Base-by-base conservation (phyloP, 1,284 basidiomycete genomes). In the Ustilago lituana region DNA sequence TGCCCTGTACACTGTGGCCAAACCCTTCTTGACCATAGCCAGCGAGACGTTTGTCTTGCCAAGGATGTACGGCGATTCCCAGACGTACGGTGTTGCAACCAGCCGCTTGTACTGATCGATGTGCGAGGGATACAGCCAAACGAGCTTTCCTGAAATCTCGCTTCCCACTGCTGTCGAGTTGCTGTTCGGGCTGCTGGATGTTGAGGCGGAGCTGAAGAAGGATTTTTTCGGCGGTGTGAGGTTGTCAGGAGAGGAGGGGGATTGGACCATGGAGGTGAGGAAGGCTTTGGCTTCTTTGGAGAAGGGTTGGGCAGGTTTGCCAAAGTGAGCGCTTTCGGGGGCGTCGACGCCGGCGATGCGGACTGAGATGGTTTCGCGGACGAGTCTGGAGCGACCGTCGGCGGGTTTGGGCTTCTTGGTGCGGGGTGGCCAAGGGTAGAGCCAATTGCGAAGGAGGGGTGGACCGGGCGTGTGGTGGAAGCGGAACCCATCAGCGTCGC, bases 401-500 rank as follows among this genome's bases (percentile, higher is more conserved):
- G 52, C 51, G 10, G 47, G 27, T 45, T 40, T 53, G 45, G 31
- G 51, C 46, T 23, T 51, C 37, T 33, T 60, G 19, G 33, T 60
- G 48, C 38, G 56, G n/a, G 32, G 62, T 17, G 65, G 65, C 65
- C 65, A 68, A 0, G 59, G 60, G 33, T 70, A 67, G 19, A 78
- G 32, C 29, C 57, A 52, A 37, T 55, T 38, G 2, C 78, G 69
- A 17, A 79, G 51, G 2, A 69, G 27, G 1, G 72, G 69, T 9
- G 67, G 66, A 1, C 78, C 78, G 1, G 80, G 80, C 2, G 77
- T 79, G 43, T 82, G 80, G 58, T 78, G 79, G 24, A 81, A 56
- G 10, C 80, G 68, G 58, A 82, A 82, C 1, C 79, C 79, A 36
- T 82, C 80, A 4, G 79, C 80, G 46, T 82, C 80, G 27, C 80